These are phyloP conservation scores for Pleurotus tuber-regium DNA, from an alignment of 768 basidiomycete species.

Conservation along the genomic window DNA sequence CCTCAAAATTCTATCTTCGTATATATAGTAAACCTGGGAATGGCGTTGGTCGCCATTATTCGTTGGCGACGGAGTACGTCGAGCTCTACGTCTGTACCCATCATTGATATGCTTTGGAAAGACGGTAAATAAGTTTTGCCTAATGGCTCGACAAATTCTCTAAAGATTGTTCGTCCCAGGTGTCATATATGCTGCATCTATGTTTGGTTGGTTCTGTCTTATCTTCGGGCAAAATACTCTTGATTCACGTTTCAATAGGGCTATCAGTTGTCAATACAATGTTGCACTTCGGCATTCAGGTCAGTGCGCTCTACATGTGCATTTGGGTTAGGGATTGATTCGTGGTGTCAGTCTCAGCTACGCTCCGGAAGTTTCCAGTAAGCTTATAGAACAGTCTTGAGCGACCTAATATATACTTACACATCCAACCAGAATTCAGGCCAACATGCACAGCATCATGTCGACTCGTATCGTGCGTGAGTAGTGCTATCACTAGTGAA, in stretches of 20 bases:
- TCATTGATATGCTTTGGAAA: conserved; percentile 2
- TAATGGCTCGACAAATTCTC: background rate
- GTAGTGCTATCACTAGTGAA: background rate
- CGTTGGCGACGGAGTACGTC: background rate
- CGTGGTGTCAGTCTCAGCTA: background rate
- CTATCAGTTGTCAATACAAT: background rate
- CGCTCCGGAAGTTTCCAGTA: background rate
- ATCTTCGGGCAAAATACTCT: background rate
- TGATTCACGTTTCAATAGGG: background rate
- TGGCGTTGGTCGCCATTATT: background rate
- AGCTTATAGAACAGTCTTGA: background rate
- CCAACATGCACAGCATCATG: background rate
- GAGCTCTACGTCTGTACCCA: background rate
- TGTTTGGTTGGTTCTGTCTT: background rate
- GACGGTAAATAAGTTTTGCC: background rate
- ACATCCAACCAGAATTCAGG: background rate
- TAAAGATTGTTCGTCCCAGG: background rate
- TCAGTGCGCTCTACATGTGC: background rate
- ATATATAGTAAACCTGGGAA: background rate
- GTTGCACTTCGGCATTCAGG: background rate
- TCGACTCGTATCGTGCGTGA: background rate
- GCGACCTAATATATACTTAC: background rate
- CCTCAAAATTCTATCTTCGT: background rate
- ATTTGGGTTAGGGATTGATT: background rate
- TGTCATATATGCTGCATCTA: background rate